Evolutionary conservation across 352 stramenopile genomes (phyloP).

Genomic region (Phytophthora macrochlamydospora): DNA sequence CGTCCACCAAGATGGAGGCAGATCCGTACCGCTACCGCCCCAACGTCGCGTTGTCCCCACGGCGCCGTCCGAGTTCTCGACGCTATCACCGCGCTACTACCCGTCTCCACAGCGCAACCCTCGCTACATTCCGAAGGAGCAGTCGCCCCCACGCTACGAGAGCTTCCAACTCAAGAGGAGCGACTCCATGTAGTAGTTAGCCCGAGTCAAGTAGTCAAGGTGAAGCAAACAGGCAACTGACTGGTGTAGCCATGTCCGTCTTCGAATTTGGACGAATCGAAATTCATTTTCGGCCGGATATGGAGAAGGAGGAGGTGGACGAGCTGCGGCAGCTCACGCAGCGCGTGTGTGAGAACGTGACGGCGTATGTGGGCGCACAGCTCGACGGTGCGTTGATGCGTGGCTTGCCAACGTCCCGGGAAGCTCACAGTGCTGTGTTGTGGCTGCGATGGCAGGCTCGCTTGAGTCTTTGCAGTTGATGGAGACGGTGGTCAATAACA

Average conservation of each 20-base stretch:
- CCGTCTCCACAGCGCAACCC: slow-evolving; percentile 28
- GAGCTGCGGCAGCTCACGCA: slow-evolving; percentile 66
- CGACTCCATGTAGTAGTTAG: slow-evolving; percentile 56
- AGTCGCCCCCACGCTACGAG: slow-evolving; percentile 32
- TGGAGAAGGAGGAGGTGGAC: slow-evolving; percentile 65
- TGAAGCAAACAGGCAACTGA: slow-evolving; percentile 1
- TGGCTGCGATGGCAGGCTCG: slow-evolving; percentile 46
- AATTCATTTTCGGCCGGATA: slow-evolving; percentile 20
- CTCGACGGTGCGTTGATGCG: slow-evolving; percentile 49
- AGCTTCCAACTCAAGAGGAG: slow-evolving; percentile 43
- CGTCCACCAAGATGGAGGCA: slow-evolving; percentile 6
- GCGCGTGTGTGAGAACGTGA: slow-evolving; percentile 71
- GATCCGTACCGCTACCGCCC: slow-evolving; percentile 21
- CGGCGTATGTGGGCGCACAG: slow-evolving; percentile 69
- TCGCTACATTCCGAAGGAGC: slow-evolving; percentile 17
- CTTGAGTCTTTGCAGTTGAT: slow-evolving; percentile 78
- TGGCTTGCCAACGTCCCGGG: not conserved
- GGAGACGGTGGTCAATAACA: slow-evolving; percentile 58
- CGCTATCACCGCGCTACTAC: slow-evolving; percentile 28
- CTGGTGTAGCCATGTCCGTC: not conserved
- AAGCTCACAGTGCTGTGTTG: slow-evolving; percentile 1
- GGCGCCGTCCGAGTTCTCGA: slow-evolving; percentile 30
- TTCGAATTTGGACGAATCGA: not conserved
- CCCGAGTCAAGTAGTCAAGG: slow-evolving; percentile 2
- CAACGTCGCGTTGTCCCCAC: slow-evolving; percentile 34